A percentile compares a stretch with the other conserved stretches of the same genome.
Conservation (phyloP, 192 early-diverging fungal genomes). For the Rhizophlyctis rosea region DNA sequence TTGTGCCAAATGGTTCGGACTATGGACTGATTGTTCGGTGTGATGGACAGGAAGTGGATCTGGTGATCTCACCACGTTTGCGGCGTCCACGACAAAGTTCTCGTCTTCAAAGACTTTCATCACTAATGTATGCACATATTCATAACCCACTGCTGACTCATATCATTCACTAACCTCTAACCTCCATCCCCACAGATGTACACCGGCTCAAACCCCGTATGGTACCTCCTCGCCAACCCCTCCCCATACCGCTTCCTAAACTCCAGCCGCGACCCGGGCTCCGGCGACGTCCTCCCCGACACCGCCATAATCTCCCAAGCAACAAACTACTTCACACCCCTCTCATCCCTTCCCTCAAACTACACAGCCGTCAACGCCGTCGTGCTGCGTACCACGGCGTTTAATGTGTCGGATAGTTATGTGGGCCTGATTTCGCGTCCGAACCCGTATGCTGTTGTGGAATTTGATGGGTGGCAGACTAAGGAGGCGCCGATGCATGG, state of each 20-base stretch:
- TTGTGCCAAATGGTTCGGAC: too few relatives aligned
- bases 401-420: slow-evolving; percentile 4
- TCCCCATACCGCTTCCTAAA: slow-evolving; percentile 21
- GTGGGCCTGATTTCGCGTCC: slow-evolving; percentile 3
- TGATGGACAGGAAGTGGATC: slow-evolving; percentile 30
- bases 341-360: slow-evolving; percentile 1
- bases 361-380: slow-evolving; percentile 18
- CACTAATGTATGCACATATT: too few relatives aligned
- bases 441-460: slow-evolving; percentile 20
- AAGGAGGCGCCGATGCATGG: slow-evolving; percentile 16
- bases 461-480: slow-evolving; percentile 15
- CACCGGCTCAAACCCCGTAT: too few relatives aligned
- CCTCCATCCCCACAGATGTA: slow-evolving; percentile 4
- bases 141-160: too few relatives aligned
- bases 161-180: too few relatives aligned
- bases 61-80: slow-evolving; percentile 18
- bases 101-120: background rate
- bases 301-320: slow-evolving; percentile 9
- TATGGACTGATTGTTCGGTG: too few relatives aligned
- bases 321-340: slow-evolving; percentile 13
- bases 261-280: background rate
- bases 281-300: slow-evolving; percentile 19
- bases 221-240: slow-evolving; percentile 2
- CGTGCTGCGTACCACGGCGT: slow-evolving; percentile 20
- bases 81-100: slow-evolving; percentile 3